Evolutionary conservation across 106 monocot genomes (phyloP).

Genomic region (Chionographis japonica): DNA sequence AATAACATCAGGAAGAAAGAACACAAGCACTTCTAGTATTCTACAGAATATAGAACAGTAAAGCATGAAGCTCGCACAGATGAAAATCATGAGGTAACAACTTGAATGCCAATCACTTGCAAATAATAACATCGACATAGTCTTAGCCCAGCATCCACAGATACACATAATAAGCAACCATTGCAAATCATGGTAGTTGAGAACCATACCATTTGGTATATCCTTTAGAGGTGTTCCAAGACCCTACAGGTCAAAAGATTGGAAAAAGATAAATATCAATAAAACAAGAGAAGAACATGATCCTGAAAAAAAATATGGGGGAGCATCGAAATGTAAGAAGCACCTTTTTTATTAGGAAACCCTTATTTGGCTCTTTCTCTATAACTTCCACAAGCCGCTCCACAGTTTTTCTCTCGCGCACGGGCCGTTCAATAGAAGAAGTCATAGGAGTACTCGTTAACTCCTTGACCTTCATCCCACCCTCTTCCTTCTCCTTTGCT

Average conservation of each 20-base stretch:
- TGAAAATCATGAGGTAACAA: background rate
- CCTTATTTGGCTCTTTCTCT: constrained; percentile 67
- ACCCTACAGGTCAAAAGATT: constrained; percentile 39
- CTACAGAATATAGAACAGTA: no score
- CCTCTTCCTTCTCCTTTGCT: background rate
- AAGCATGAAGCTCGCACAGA: no score
- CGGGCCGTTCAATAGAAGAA: constrained; percentile 47
- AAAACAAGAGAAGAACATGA: background rate
- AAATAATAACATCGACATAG: background rate
- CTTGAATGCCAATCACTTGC: background rate
- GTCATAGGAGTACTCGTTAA: constrained; percentile 22
- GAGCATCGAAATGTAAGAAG: background rate
- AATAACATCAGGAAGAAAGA: no score
- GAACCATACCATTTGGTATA: constrained; percentile 63
- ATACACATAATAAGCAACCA: background rate
- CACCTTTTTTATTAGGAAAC: constrained; percentile 64
- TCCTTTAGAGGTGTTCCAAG: constrained; percentile 77
- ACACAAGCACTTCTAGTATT: no score
- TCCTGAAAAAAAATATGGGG: background rate
- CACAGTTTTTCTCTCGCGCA: constrained; percentile 90
- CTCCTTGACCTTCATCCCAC: constrained; percentile 6
- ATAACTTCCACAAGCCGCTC: constrained; percentile 91
- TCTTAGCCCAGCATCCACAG: background rate
- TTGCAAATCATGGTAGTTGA: background rate
- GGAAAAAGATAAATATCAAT: constrained; percentile 2